These are phyloP conservation scores for Diaporthe sp. DNA, from an alignment of 2,329 filamentous ascomycete genomes.

Conservation along the genomic window DNA sequence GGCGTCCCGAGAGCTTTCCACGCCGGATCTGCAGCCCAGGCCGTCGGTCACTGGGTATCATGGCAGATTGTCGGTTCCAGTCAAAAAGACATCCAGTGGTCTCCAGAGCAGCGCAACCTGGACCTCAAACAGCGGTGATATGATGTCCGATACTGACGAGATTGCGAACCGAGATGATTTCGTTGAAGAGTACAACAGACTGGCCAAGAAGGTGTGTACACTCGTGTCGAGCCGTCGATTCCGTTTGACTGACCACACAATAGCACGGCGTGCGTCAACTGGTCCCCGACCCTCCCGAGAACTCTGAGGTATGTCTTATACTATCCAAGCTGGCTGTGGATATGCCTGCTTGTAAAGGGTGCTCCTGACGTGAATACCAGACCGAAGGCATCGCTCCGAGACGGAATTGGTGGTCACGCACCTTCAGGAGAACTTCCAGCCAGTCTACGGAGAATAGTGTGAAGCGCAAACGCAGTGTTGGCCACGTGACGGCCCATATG, in stretches of 20 bases:
- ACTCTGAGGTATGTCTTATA: constrained; percentile 50
- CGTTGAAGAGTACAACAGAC: constrained; percentile 70
- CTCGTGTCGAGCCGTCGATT: background rate
- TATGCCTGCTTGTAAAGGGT: background rate
- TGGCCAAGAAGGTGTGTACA: constrained; percentile 67
- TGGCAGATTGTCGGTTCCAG: constrained; percentile 29
- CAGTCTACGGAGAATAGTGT: constrained; percentile 48
- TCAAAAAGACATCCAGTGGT: constrained; percentile 39
- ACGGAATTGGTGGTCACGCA: constrained; percentile 48
- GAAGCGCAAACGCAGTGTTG: constrained; percentile 66
- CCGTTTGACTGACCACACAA: constrained; percentile 24
- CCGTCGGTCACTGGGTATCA: constrained; percentile 37
- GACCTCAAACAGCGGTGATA: constrained; percentile 68
- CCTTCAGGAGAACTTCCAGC: constrained; percentile 46
- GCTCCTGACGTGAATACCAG: constrained; percentile 23
- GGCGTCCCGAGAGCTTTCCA: constrained; percentile 30
- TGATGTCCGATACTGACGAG: constrained; percentile 63
- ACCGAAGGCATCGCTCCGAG: constrained; percentile 22
- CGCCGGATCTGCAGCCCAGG: constrained; percentile 40
- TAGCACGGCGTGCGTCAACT: constrained; percentile 67
- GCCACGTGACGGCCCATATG: constrained; percentile 65
- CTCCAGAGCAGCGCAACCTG: constrained; percentile 65
- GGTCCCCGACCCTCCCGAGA: constrained; percentile 52
- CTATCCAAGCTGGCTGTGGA: no score
- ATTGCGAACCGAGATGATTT: constrained; percentile 63